Percentiles rank a stretch among this genome's conserved stretches.
Conservation (phyloP, 768 basidiomycete genomes). For the Mrakia frigida region DNA sequence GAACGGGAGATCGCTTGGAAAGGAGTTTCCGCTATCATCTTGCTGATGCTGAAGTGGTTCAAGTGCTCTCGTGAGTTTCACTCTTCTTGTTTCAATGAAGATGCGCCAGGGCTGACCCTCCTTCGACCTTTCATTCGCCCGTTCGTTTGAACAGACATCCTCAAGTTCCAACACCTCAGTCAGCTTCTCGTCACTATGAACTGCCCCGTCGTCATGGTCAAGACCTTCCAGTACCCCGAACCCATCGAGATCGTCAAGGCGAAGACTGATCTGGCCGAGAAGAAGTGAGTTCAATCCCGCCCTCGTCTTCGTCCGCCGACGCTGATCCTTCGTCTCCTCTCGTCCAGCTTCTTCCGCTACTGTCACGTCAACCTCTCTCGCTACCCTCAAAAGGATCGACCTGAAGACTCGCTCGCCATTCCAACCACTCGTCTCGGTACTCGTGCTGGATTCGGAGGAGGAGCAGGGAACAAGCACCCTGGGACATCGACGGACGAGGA, state of each 20-base stretch:
- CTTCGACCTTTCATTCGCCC: not conserved
- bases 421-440: conserved; percentile 12
- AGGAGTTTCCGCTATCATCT: conserved; percentile 87
- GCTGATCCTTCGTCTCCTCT: not conserved
- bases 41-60: conserved; percentile 93
- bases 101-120: conserved; percentile 2
- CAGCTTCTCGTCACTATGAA: conserved; percentile 93
- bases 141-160: conserved; percentile 59
- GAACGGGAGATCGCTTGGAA: conserved; percentile 98
- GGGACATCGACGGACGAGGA: conserved; percentile 54
- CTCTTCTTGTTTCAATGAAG: not conserved
- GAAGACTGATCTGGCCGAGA: conserved; percentile 78
- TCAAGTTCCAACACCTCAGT: conserved; percentile 99
- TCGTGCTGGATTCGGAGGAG: conserved; percentile 5
- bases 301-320: not conserved
- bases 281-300: conserved; percentile 57
- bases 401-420: conserved; percentile 60
- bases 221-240: conserved; percentile 98
- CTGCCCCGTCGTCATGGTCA: conserved; percentile 83
- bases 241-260: conserved; percentile 75
- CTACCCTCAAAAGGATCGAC: conserved; percentile 55
- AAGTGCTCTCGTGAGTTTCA: conserved; percentile 85
- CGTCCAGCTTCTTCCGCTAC: conserved; percentile 85
- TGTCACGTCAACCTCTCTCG: conserved; percentile 74
- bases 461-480: conserved; percentile 26